Base-by-base conservation (phyloP, 495 filamentous ascomycete genomes). In the Annulohypoxylon moriforme region DNA sequence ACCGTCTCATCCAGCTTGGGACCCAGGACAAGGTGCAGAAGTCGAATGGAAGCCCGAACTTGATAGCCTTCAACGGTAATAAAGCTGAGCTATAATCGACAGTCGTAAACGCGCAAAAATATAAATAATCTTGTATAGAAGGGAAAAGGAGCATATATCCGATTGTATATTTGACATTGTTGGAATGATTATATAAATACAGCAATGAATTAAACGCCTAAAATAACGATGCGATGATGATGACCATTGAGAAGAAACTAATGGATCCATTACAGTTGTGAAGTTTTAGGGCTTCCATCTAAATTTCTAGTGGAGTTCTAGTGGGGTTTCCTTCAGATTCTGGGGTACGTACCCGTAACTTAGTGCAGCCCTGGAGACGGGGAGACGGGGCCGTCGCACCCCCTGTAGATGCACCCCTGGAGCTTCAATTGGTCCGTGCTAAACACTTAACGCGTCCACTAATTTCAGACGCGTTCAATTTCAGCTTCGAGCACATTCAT, bases 61-160 rank as follows among this genome's bases (percentile, higher is more conserved):
- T 72, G 27, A 72, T 72, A 33, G 69, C 60, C 13, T 72, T 72
- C 55, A 72, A 72, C 46, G 69, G 69, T 1, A 72, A 72, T 24
- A 64, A 33, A 53, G 64, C 69, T 22, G 69, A 72, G 22, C 55
- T 72, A n/a, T 72, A 68, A 25, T 50, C 40, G 0, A 1, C 10
- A 36, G 33, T 36, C 3, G 27, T 29, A 3, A 29, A 29, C 27
- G 6, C 6, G 27, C 27, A 6, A 6, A 29, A 29, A 6, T 29
- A 29, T n/a, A n/a, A n/a, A 5, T 16, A 42, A 42, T 42, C 11
- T 14, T 42, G 4, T 44, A 44, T n/a, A 44, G 16, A 44, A 44
- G 40, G 40, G 20, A 8, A 7, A 18, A 18, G 0, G 40, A 13
- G 9, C 20, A 44, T 7, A 20, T 44, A 44, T 44, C 7, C 16